Conservation (phyloP, 164 flowering plant genomes). For the Houttuynia cordata region DNA sequence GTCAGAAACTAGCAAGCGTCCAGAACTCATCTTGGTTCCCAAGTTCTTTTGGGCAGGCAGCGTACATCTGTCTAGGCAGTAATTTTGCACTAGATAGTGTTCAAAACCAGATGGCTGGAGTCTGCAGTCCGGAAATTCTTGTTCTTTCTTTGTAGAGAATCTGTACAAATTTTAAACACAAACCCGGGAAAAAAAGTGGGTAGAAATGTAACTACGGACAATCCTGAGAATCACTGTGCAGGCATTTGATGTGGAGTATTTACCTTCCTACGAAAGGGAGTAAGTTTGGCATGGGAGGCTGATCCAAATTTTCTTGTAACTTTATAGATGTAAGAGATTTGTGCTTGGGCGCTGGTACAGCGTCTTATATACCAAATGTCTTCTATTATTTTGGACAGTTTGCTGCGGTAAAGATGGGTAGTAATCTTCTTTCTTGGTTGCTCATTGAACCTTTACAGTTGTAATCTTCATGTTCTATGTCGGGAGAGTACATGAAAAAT, state of each 20-base stretch:
- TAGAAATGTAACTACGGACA: neutral
- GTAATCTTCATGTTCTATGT: too few species aligned
- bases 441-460: too few species aligned
- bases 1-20: neutral
- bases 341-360: too few species aligned
- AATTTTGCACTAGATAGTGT: neutral
- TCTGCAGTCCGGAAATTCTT: neutral
- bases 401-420: too few species aligned
- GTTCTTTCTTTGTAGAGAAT: neutral
- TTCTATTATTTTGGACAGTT: too few species aligned
- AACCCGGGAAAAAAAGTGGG: slow-evolving; percentile 19
- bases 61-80: too few species aligned
- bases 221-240: neutral
- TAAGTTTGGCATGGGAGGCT: neutral
- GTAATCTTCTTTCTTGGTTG: too few species aligned
- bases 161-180: slow-evolving; percentile 2
- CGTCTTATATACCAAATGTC: too few species aligned
- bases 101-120: neutral
- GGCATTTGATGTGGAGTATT: neutral
- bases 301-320: neutral
- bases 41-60: neutral
- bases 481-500: too few species aligned
- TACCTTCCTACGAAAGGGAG: neutral
- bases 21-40: neutral
- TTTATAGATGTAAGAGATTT: neutral